Evolutionary conservation across 139 green algal genomes (phyloP).

Genomic region (Eudorina sp.): DNA sequence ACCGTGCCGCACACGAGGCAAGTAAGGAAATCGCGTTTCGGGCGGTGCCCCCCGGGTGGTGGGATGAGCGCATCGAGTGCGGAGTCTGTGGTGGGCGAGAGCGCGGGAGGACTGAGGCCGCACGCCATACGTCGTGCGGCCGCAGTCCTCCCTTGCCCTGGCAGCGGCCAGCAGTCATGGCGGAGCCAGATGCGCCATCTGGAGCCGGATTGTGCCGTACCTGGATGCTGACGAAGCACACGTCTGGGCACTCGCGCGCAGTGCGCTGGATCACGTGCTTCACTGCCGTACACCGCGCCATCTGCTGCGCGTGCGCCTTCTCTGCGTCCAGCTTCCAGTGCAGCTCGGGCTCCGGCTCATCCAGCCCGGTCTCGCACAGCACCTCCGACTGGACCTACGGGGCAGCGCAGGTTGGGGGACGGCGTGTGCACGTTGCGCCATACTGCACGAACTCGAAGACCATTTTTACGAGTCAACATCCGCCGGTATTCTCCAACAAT

Average conservation of each 20-base stretch:
- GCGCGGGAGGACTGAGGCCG: too few species aligned
- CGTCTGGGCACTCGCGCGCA: constrained; percentile 84
- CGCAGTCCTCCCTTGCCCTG: too few species aligned
- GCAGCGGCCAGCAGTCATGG: too few species aligned
- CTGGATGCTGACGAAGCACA: constrained; percentile 77
- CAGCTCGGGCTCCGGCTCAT: constrained; percentile 83
- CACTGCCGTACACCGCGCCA: constrained; percentile 73
- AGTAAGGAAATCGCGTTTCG: too few species aligned
- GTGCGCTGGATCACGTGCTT: constrained; percentile 84
- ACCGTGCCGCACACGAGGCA: too few species aligned
- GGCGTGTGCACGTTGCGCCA: not conserved
- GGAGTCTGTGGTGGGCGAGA: too few species aligned
- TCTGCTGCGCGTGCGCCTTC: constrained; percentile 47
- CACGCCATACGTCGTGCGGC: too few species aligned
- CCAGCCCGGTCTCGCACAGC: constrained; percentile 81
- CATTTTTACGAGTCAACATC: not conserved
- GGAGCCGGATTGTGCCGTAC: too few species aligned
- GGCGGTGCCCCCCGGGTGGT: too few species aligned
- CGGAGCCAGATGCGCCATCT: too few species aligned
- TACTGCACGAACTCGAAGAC: not conserved
- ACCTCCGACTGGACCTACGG: constrained; percentile 65
- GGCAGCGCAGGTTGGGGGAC: not conserved
- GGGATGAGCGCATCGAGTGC: too few species aligned
- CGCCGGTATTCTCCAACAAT: too few species aligned
- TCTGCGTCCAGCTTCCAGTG: constrained; percentile 84